Base-by-base conservation (phyloP, 1,284 basidiomycete genomes). In the Pseudozyma thailandica region DNA sequence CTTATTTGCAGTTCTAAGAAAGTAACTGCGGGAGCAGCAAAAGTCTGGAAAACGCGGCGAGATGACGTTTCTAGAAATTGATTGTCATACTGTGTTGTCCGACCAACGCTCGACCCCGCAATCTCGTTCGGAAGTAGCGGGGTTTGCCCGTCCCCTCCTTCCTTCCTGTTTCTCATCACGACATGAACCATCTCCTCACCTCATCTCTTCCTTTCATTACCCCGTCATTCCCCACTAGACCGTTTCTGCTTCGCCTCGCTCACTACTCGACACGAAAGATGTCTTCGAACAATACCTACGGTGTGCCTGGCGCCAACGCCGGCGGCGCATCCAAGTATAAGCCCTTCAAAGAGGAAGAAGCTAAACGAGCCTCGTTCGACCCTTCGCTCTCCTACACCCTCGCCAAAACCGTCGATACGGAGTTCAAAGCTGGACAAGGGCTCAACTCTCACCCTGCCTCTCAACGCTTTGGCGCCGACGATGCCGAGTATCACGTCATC, bases 391-490 rank as follows among this genome's bases (percentile, higher is more conserved):
- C 63, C 13, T 72, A 66, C 69, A 66, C 61, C 5, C 43, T 74
- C 16, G 49, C 66, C 39, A 60, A 70, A 37, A 48, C 74, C 16
- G 47, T 48, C 25, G 60, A 74, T 39, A 41, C 55, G 23, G 47
- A 72, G 33, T 76, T 70, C 49, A 56, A 58, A 38, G 55, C 69
- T 6, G 74, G 74, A 1, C 68, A 68, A 26, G 74, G 74, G 0
- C 64, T 74, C 53, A 76, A 76, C 47, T 61, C 71, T 13, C 74
- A 75, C 37, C 63, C 69, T 6, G 55, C 56, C 2, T 53, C 70
- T 0, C 28, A 48, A 6, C 37, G 15, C 0, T 57, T 64, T n/a
- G 52, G 43, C 4, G 46, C 72, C 2, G 70, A 70, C 20, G 49
- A 68, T 21, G 59, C 74, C 16, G 30, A 42, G 30, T 79, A 52